Evolutionary conservation across 257 asterid species (phyloP).

Genomic region (Nicotiana undulata): DNA sequence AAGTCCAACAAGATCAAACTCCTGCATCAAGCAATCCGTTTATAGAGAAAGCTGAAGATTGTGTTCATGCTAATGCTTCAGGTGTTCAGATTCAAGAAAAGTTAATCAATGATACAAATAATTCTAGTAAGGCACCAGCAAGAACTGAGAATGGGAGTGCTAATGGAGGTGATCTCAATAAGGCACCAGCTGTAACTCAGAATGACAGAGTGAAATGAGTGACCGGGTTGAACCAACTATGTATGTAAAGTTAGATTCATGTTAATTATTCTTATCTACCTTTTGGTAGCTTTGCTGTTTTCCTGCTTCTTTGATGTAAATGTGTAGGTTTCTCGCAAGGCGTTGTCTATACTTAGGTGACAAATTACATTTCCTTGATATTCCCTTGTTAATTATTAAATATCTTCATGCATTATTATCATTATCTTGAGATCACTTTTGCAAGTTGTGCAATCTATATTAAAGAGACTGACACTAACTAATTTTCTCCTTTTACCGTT

Average conservation of each 20-base stretch:
- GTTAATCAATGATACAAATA: slow-evolving; percentile 10
- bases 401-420: not conserved
- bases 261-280: not conserved
- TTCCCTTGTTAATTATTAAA: not conserved
- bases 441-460: not conserved
- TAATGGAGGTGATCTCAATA: not conserved
- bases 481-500: not conserved
- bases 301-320: not conserved
- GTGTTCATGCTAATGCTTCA: slow-evolving; percentile 15
- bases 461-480: not conserved
- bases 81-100: slow-evolving; percentile 15
- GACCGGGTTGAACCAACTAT: not conserved
- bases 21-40: slow-evolving; percentile 16
- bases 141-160: slow-evolving; percentile 4
- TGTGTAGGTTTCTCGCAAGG: not conserved
- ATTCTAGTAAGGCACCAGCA: not conserved
- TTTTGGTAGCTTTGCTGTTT: not conserved
- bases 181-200: slow-evolving; percentile 5
- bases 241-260: slow-evolving; percentile 2
- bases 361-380: not conserved
- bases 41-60: slow-evolving; percentile 16
- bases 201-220: not conserved
- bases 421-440: not conserved
- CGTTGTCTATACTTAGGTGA: not conserved
- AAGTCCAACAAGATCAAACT: slow-evolving; percentile 19